Evolutionary conservation across 169 alveolate species (phyloP).

Genomic region (Plasmodium blacklocki): DNA sequence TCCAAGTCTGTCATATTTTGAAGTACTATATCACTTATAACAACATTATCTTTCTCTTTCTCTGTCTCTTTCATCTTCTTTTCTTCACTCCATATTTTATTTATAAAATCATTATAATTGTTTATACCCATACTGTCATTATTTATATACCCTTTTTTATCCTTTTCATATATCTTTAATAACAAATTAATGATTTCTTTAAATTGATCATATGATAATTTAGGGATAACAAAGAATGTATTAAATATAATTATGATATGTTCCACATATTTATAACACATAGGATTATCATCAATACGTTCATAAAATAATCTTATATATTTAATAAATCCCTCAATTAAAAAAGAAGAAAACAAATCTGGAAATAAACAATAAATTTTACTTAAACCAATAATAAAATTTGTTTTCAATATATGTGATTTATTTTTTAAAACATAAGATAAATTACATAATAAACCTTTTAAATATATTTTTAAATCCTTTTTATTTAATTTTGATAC

Average conservation of each 20-base stretch:
- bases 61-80: not conserved
- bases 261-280: conserved; percentile 19
- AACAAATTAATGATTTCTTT: conserved; percentile 23
- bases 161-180: not conserved
- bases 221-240: conserved; percentile 14
- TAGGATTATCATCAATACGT: conserved; percentile 1
- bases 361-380: conserved; percentile 64
- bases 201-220: conserved; percentile 41
- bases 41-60: not conserved
- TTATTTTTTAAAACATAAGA: conserved; percentile 52
- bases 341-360: conserved; percentile 27
- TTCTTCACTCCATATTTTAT: not conserved
- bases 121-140: not conserved
- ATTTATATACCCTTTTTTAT: not conserved
- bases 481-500: conserved; percentile 35
- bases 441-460: conserved; percentile 40
- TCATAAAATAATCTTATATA: conserved; percentile 27
- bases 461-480: conserved; percentile 44
- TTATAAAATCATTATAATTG: not conserved
- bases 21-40: no score
- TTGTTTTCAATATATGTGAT: conserved; percentile 17
- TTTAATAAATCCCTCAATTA: conserved; percentile 48
- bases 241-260: conserved; percentile 24
- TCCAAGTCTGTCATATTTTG: no score
- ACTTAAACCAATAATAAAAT: conserved; percentile 64